These are phyloP conservation scores for Hanseniaspora vineae DNA, from an alignment of 805 yeast genomes.

Conservation along the genomic window DNA sequence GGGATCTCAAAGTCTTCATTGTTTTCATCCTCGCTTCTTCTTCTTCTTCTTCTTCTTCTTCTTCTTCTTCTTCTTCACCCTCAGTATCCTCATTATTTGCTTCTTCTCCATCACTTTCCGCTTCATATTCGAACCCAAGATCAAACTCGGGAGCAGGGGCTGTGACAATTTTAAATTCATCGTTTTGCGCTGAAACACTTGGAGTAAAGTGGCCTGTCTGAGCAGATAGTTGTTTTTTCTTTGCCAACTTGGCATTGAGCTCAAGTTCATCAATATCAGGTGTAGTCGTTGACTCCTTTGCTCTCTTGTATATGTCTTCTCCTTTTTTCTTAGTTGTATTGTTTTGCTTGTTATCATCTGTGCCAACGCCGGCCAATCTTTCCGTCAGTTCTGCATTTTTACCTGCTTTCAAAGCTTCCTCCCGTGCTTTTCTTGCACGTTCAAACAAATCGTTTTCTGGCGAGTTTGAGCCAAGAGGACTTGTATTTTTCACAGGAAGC, in stretches of 20 bases:
- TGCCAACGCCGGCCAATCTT: slow-evolving; percentile 10
- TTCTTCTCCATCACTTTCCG: slow-evolving; percentile 8
- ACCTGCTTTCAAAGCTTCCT: slow-evolving; percentile 56
- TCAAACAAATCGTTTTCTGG: slow-evolving; percentile 48
- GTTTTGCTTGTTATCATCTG: slow-evolving; percentile 8
- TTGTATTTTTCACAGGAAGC: slow-evolving; percentile 43
- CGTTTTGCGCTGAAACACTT: not conserved
- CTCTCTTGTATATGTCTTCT: slow-evolving; percentile 10
- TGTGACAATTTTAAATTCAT: slow-evolving; percentile 11
- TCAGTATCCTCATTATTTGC: too few species aligned
- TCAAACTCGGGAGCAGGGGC: slow-evolving; percentile 18
- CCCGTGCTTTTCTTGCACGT: slow-evolving; percentile 50
- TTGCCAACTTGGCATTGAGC: not conserved
- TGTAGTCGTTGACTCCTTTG: slow-evolving; percentile 16
- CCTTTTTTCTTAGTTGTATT: slow-evolving; percentile 3
- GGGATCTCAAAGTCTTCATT: slow-evolving; percentile 14
- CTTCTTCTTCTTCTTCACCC: slow-evolving; percentile 8
- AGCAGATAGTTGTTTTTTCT: not conserved
- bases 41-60: slow-evolving; percentile 9
- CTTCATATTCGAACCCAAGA: slow-evolving; percentile 14
- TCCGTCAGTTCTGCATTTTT: slow-evolving; percentile 33
- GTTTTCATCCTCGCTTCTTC: slow-evolving; percentile 11
- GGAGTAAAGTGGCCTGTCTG: not conserved
- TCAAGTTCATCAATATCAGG: slow-evolving; percentile 12
- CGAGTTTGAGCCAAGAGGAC: slow-evolving; percentile 19